Evolutionary conservation across 345 rosid genomes (phyloP).

Genomic region (Aegle marmelos): DNA sequence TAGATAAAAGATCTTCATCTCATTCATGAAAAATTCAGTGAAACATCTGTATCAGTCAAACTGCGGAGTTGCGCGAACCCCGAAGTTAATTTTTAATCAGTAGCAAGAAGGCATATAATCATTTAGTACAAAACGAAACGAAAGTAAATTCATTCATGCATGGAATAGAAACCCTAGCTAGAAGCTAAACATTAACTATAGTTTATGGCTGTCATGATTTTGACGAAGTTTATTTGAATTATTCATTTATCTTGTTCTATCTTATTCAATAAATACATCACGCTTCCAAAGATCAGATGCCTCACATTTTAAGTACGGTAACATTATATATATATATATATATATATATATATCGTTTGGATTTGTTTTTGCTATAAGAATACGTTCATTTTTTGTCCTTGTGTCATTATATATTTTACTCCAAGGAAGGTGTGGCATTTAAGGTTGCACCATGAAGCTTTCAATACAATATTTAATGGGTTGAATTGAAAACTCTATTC

Average conservation of each 20-base stretch:
- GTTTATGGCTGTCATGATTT: not conserved
- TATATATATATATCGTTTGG: not conserved
- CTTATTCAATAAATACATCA: not conserved
- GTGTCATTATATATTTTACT: slow-evolving; percentile 4
- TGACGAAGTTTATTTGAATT: too few relatives aligned
- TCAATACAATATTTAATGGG: slow-evolving; percentile 13
- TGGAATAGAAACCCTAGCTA: too few relatives aligned
- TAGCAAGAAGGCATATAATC: not conserved
- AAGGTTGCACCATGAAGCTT: slow-evolving; percentile 6
- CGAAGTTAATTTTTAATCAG: not conserved
- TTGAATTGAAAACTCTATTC: not conserved
- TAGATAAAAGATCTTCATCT: not conserved
- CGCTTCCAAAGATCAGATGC: not conserved
- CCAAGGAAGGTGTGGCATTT: slow-evolving; percentile 28
- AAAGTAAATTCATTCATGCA: too few relatives aligned
- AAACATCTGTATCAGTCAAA: not conserved
- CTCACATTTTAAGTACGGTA: not conserved
- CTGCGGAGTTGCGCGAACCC: not conserved
- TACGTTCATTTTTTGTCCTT: not conserved
- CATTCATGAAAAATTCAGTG: not conserved
- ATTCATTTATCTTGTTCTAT: not conserved
- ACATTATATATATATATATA: not conserved
- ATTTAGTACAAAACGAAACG: too few relatives aligned
- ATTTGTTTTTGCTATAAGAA: not conserved
- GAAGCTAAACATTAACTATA: not conserved